Base-by-base conservation (phyloP, 345 rosid species). In the Populus nigra region DNA sequence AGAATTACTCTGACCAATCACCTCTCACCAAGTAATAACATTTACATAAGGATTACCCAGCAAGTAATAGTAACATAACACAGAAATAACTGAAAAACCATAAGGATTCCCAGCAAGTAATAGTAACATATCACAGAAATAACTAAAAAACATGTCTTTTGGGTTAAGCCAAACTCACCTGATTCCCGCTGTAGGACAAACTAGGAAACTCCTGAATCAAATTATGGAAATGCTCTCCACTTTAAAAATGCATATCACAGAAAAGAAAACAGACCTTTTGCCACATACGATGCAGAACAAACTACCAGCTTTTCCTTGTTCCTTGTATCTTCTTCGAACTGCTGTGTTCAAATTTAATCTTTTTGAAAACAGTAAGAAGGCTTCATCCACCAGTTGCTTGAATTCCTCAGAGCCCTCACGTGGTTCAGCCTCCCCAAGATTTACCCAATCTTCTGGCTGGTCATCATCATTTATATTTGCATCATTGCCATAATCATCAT, bases 271-370 rank as follows among this genome's bases (percentile, higher is more conserved):
- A 82, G 76, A 91, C 94, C 94, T 90, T 84, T 84, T 83, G 78
- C 92, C 87, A 66, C 94, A 91, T 12, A 87, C 89, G 55, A 89
- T 82, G 88, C 94, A 91, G 86, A 88, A 89, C 85, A 91, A 84
- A 78, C 89, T 87, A 79, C 94, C 92, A 75, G 90, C 90, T 80
- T 88, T 81, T 83, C 94, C 94, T 86, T 85, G 90, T 83, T 85
- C 91, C 85, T 70, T 79, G 88, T 89, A 91, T 81, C 92, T 90
- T 82, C 86, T 87, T 72, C 76, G 87, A 76, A 79, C 84, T 73
- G 85, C 79, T 66, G 84, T 78, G 82, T 75, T 80, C 76, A 81
- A 76, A 71, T 89, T 91, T 84, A 91, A 84, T 77, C 53, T 86
- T 73, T 84, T 89, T 18, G 89, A 85, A 76, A 77, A 88, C 79